Evolutionary conservation across 441 rosid species (phyloP), one percentile per base, ranked within the genome.

Genomic region (Viola pubescens): DNA sequence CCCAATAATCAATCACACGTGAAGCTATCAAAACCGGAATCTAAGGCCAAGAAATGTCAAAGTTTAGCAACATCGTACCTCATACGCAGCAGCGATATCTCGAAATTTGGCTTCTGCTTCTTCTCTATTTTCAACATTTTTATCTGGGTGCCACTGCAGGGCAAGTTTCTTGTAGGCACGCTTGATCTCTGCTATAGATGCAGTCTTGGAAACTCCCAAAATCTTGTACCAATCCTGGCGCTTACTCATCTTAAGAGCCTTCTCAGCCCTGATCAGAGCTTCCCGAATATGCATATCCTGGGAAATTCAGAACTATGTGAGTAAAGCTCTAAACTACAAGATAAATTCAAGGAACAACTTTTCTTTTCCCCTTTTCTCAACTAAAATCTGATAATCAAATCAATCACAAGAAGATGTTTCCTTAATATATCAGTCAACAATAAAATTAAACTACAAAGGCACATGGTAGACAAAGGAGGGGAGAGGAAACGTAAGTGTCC

Each of bases 111-210:
- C 78, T 79, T 94, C 97, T 58, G 98, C 96, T 76, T 81, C 97
- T 82, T 90, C 96, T 81, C 96, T 77, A 19, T 85, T 90, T 34
- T 72, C 86, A 3, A 86, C 97, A 58, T 94, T 94, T 76, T 94
- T 94, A 73, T 94, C 99, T 0, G 99, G 99, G 74, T 94, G 99
- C 99, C 99, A 94, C 59, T 88, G 87, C 62, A 94, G 58, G 65
- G 96, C 99, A 13, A 90, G 96, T 78, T 90, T 94, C 81, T 94
- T 90, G 77, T 94, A 90, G 16, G 97, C 99, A 52, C 79, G 75
- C 72, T 94, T 94, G 14, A 94, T 90, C 63, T 94, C 99, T 26
- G 92, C 54, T 41, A 88, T 56, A 4, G 95, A 75, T 1, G 99
- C 91, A 3, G 86, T 83, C 78, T 70, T 88, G 4, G 99, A 85